Evolutionary conservation across 352 stramenopile genomes (phyloP), one percentile per base, ranked within the genome.

Genomic region (Globisporangium nunn): DNA sequence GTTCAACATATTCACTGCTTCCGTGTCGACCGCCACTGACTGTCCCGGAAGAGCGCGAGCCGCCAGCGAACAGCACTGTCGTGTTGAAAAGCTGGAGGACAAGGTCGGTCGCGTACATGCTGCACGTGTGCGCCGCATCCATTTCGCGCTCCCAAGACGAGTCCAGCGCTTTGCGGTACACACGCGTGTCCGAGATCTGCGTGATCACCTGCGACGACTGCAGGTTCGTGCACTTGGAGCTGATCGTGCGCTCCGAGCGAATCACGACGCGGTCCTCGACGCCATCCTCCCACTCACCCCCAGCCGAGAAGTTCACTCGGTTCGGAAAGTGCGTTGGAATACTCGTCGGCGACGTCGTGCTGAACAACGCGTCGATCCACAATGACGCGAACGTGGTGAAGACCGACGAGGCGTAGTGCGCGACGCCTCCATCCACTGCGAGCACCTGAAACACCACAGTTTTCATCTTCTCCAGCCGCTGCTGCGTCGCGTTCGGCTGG

Each of bases 151-250:
- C 76, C 79, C 80, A 90, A 2, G 75, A 83, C 3, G 68, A 77
- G 49, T 89, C 80, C 11, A 91, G 63, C 6, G 82, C 79, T 45
- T 89, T 88, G n/a, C 80, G 78, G 56, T 87, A 91, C 48, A 87
- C 73, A 2, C 77, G 53, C 2, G 67, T 71, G 48, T 87, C 74
- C 2, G 68, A 59, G 15, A 81, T 58, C 39, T 77, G 75, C 6
- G 81, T 89, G 60, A 89, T 87, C 11, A 88, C 77, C 47, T 90
- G 74, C 1, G 78, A 90, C 2, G 79, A 81, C 59, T 91, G 80
- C 44, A 89, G 55, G 43, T 89, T 91, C 2, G 82, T 90, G 61
- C 79, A 89, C 50, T 90, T 92, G 31, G 82, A 88, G 61, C 79
- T 92, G 58, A 88, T 89, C 0, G 82, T 92, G 3, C 82, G 75